These are phyloP conservation scores for Adenanthera pavonina DNA, from an alignment of 306 rosid species.

Conservation along the genomic window DNA sequence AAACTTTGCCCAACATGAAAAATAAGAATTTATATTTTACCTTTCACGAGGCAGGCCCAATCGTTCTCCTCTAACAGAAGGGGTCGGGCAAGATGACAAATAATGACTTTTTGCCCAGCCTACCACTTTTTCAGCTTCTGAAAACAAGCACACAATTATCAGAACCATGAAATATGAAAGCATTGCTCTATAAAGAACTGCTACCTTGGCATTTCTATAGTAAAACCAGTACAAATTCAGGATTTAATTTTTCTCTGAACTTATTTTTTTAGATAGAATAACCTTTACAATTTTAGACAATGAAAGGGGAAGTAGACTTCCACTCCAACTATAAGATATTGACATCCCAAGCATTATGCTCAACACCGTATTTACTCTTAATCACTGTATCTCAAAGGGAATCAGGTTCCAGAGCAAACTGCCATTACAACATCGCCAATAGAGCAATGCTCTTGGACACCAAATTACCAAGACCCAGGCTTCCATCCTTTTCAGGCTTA, in stretches of 20 bases:
- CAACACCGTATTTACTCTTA: background rate
- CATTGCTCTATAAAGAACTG: background rate
- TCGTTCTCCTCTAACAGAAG: constrained; percentile 78
- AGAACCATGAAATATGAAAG: constrained; percentile 18
- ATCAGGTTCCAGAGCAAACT: background rate
- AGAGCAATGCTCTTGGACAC: background rate
- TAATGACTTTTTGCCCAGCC: constrained; percentile 97
- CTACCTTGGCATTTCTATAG: background rate
- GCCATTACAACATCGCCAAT: background rate
- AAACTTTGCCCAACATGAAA: constrained; percentile 7
- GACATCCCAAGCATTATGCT: background rate
- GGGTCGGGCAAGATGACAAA: constrained; percentile 72
- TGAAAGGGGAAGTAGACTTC: background rate
- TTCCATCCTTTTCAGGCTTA: background rate
- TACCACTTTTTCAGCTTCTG: constrained; percentile 95
- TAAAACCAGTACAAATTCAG: background rate
- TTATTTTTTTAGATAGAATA: background rate
- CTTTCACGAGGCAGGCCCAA: constrained; percentile 84
- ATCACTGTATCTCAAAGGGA: background rate
- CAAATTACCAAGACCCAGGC: background rate
- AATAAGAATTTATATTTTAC: constrained; percentile 47
- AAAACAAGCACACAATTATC: constrained; percentile 18
- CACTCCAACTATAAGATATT: background rate
- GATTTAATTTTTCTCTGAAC: background rate
- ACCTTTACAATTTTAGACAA: background rate